Base-by-base conservation (phyloP, 768 basidiomycete genomes). In the Rhizopogon salebrosus region DNA sequence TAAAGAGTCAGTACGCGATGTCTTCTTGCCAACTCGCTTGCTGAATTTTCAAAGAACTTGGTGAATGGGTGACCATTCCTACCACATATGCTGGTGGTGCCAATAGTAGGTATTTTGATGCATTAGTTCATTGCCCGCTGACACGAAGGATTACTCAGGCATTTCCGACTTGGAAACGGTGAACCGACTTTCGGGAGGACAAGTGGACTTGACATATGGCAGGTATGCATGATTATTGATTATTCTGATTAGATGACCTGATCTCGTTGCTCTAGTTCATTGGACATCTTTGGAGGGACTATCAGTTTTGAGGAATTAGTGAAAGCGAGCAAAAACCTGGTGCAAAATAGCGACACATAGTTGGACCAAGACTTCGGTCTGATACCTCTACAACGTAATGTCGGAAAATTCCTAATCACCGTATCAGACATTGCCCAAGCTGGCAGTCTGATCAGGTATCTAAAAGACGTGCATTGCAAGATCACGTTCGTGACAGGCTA, bases 51-150 rank as follows among this genome's bases (percentile, higher is more conserved):
- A 35, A 8, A 98, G 94, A 78, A 53, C 80, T 98, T 1, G 95
- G 94, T 0, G 78, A 94, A 72, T 98, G 95, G 95, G 87, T 85
- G 13, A 78, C 70, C 1, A 88, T 98, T 57, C 92, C 94, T 1
- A 91, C 92, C 0, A 98, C 97, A 9, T 99, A 99, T 65, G 97
- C 97, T 0, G 97, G 97, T 2, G 97, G 97, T 10, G 97, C 97
- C 2, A 90, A 84, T 75, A 83, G 95, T 91, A 64, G 36, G 60
- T 57, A 20, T n/a, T 7, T 49, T 35, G 37, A n/a, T 16, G 5
- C 18, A n/a, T 41, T 8, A 2, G 2, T 52, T 3, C 39, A 27
- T 48, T 50, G n/a, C 34, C 46, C 57, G 24, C 62, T 34, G 16
- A 51, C 43, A 49, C 27, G 8, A 39, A 31, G 24, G n/a, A 2